Evolutionary conservation across 148 eudicot genomes (phyloP), one percentile per base, ranked within the genome.

Genomic region (Vaccinium darrowii): DNA sequence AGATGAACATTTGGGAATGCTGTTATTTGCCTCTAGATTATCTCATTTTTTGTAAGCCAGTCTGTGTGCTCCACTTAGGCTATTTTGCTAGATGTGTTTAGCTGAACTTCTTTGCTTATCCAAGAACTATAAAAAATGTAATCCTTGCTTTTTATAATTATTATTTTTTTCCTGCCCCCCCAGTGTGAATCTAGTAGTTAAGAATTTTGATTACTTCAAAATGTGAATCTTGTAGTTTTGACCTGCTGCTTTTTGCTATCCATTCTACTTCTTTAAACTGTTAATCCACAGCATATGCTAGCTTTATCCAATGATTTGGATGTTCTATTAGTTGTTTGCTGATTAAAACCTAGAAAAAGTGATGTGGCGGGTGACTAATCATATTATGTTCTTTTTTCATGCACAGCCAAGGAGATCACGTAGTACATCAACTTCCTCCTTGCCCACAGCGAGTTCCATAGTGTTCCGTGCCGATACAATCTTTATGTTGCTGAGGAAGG

Each of bases 401-500:
- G 84, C 62, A 53, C 92, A 94, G 98, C 94, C 98, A 21, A 91
- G 94, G 87, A 91, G 92, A 91, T 90, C 88, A 82, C 89, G 94
- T 69, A 90, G 71, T 82, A 69, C 86, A 73, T 86, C 91, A 74
- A 65, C 91, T 18, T 60, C 56, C 82, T 78, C 81, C 57, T 49
- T 80, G 51, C 90, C 90, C 84, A 85, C 86, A 82, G 89, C 94
- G 27, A 87, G 88, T 88, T 91, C 92, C 54, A 75, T 87, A 80
- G 93, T 88, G 56, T 94, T 92, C 83, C 95, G 93, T 47, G 90
- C 98, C 69, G 98, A 94, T 90, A 86, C 89, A 73, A 47, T 93
- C 67, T 89, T 94, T 81, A 49, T 84, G 86, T 86, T 93, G 80
- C 90, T 94, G 78, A 92, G 95, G 87, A 93, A 86, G 88, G 98